These are phyloP conservation scores for Mortierella claussenii DNA, from an alignment of 192 early-diverging fungal genomes.

Conservation along the genomic window DNA sequence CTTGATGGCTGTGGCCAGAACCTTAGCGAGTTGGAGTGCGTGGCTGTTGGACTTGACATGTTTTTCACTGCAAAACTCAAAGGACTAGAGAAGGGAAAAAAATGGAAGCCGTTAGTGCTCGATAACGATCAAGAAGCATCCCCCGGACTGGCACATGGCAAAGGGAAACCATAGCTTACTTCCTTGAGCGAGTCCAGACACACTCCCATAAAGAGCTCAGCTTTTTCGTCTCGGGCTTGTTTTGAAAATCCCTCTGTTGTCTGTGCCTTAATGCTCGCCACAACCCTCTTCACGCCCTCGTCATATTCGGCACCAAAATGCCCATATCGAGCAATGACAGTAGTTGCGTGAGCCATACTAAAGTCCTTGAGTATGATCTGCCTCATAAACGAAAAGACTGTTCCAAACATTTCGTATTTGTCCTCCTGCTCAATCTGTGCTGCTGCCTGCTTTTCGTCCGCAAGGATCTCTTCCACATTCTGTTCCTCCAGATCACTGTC, in stretches of 20 bases:
- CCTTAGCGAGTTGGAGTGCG: slow-evolving; percentile 51
- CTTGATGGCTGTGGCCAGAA: slow-evolving; percentile 26
- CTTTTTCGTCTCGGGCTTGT: slow-evolving; percentile 10
- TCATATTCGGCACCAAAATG: slow-evolving; percentile 54
- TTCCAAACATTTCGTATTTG: slow-evolving; percentile 52
- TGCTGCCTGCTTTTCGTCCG: slow-evolving; percentile 28
- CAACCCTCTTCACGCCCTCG: slow-evolving; percentile 55
- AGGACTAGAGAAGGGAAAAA: slow-evolving; percentile 16
- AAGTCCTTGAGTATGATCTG: slow-evolving; percentile 58
- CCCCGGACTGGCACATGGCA: not conserved
- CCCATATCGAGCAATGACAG: slow-evolving; percentile 53
- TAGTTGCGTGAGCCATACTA: slow-evolving; percentile 33
- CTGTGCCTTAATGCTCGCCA: slow-evolving; percentile 52
- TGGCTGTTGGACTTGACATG: slow-evolving; percentile 38
- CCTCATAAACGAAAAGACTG: slow-evolving; percentile 53
- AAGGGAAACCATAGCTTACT: slow-evolving; percentile 16
- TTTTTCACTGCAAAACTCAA: slow-evolving; percentile 38
- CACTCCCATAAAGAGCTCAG: slow-evolving; percentile 41
- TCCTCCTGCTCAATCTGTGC: slow-evolving; percentile 38
- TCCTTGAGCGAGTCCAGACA: slow-evolving; percentile 56
- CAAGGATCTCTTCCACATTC: slow-evolving; percentile 14
- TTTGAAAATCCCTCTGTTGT: slow-evolving; percentile 18
- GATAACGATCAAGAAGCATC: not conserved
- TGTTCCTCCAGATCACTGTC: not conserved
- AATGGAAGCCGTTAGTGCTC: not conserved